A percentile compares a stretch with the other conserved stretches of the same genome.
These are phyloP conservation scores for Fistulinella prunicolor DNA, from an alignment of 768 basidiomycete species.

Conservation along the genomic window DNA sequence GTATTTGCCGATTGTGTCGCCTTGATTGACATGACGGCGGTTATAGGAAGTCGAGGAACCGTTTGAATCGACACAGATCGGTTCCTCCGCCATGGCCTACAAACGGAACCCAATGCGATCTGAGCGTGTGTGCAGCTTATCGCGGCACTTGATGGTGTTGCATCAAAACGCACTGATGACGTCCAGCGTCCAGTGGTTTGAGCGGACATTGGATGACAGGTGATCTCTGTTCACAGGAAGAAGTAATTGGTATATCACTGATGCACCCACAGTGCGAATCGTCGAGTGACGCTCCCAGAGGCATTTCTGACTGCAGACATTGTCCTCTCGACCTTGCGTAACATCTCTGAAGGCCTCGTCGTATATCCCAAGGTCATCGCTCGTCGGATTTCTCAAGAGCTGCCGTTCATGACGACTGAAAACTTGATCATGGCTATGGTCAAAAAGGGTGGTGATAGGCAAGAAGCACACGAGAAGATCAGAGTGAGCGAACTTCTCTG, in stretches of 20 bases:
- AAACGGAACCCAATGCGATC: conserved; percentile 99
- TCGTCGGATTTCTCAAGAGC: conserved; percentile 86
- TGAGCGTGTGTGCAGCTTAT: conserved; percentile 93
- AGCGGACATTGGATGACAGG: conserved; percentile 97
- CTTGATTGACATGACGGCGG: conserved; percentile 1
- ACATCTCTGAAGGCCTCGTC: conserved; percentile 98
- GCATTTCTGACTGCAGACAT: conserved; percentile 98
- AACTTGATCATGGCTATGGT: conserved; percentile 99
- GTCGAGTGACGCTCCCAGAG: conserved; percentile 93
- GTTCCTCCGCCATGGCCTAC: conserved; percentile 97
- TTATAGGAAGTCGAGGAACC: conserved; percentile 93
- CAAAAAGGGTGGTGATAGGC: conserved; percentile 90
- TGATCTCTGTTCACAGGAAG: conserved; percentile 25
- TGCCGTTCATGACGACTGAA: conserved; percentile 99
- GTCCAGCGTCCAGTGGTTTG: conserved; percentile 94
- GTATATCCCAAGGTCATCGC: conserved; percentile 97
- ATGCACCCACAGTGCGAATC: conserved; percentile 70
- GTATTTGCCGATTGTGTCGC: neutral
- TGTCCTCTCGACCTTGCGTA: conserved; percentile 91
- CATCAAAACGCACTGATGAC: conserved; percentile 98
- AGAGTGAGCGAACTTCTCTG: conserved; percentile 47
- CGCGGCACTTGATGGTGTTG: conserved; percentile 93
- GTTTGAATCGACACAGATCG: conserved; percentile 98
- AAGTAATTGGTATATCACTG: conserved; percentile 2
- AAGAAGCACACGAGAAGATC: conserved; percentile 96